phyloP scores from a whole-genome alignment of 2,329 filamentous ascomycete genomes.

The Fusarium veterinarium region DNA sequence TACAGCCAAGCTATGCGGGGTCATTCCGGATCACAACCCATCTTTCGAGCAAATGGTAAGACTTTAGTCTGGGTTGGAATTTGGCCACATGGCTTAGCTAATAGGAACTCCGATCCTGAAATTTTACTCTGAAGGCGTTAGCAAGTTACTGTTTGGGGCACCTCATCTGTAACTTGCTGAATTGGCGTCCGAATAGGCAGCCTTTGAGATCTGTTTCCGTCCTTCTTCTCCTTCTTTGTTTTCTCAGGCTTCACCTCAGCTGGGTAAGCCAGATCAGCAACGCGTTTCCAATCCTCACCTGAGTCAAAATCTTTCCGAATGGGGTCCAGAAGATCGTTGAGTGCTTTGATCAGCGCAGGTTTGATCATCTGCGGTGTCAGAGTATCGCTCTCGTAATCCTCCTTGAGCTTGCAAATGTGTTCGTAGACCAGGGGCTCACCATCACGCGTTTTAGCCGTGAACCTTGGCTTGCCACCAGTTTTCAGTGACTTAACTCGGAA shows the following conservation, averaged over 20 bases:
- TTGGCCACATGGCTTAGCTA: neutral
- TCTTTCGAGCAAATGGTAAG: too few relatives aligned
- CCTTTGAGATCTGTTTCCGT: too few relatives aligned
- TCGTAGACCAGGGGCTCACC: neutral
- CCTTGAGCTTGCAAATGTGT: neutral
- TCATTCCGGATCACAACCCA: neutral
- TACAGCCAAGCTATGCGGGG: neutral
- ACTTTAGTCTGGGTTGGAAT: neutral
- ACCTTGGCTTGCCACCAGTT: accelerated
- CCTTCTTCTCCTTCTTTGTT: too few relatives aligned
- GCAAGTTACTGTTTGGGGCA: accelerated
- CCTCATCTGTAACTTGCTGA: neutral
- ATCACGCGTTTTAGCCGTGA: neutral
- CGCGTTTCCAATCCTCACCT: neutral
- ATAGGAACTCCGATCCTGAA: neutral
- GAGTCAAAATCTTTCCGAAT: neutral
- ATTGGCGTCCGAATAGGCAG: neutral
- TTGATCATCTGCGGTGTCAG: conserved; percentile 1
- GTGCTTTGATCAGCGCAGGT: accelerated
- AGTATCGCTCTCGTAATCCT: neutral
- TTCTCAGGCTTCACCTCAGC: too few relatives aligned
- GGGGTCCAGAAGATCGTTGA: neutral
- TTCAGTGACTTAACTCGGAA: neutral
- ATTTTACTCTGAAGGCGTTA: neutral
- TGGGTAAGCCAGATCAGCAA: too few relatives aligned